Base-by-base conservation (phyloP, 2,329 filamentous ascomycete genomes). In the Ploettnerulaceae sp. region DNA sequence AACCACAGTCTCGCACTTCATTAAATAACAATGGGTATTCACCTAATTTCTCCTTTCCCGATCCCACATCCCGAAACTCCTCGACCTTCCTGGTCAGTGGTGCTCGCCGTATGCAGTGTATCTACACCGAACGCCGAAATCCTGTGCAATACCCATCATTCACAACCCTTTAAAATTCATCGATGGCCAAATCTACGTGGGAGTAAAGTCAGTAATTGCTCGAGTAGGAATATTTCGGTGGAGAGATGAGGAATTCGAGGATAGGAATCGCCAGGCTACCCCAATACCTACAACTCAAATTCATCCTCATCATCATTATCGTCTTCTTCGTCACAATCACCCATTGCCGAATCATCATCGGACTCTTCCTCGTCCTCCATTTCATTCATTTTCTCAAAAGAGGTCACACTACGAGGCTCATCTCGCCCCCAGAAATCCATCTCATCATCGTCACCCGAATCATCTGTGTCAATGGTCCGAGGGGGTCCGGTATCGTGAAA, bases 371-470 rank as follows among this genome's bases (percentile, higher is more conserved):
- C 57, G 11, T 60, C 58, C 14, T 58, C 57, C 43, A 58, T 52
- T 15, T 61, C 58, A 6, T 59, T 59, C 21, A 56, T 48, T 31
- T 45, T 53, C 9, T 61, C 59, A 24, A 49, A 52, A 1, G 58
- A 61, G 36, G 55, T 57, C 7, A 56, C 47, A 48, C 49, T 58
- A 32, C 53, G 41, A 7, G 66, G 66, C 64, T 73, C 72, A 3
- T 72, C 69, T 17, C 70, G 69, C 3, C 74, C 74, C 18, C 66
- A 68, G 45, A 72, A 71, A 14, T 72, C 70, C 14, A 68, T 66
- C 1, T 74, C 73, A 15, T 73, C 72, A 2, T 74, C 72, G 32
- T 73, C 71, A 6, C 64, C 68, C 3, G 69, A 69, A n/a, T 67
- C 69, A 15, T 76, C 73, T 2, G 73, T 71, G 15, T 68, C 66